Percentiles rank a stretch among this genome's conserved stretches.
These are phyloP conservation scores for Irpex sp. DNA, from an alignment of 1,284 basidiomycete genomes.

Conservation along the genomic window DNA sequence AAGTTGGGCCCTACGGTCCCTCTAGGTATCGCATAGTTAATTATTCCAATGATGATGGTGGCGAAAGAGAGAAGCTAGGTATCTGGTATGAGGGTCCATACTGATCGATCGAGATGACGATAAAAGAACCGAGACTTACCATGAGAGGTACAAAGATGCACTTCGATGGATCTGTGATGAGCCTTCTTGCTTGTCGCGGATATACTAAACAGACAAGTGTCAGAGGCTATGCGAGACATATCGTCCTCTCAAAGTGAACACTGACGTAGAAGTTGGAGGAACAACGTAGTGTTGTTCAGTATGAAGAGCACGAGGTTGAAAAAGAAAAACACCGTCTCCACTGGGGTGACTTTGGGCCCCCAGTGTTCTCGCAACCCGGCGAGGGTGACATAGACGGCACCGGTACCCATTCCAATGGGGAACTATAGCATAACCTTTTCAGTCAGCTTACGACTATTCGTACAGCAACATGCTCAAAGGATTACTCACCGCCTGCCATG, in stretches of 20 bases:
- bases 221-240: too few species aligned
- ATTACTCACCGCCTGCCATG: constrained; percentile 42
- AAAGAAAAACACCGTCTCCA: constrained; percentile 46
- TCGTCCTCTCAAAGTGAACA: too few species aligned
- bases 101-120: neutral
- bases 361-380: constrained; percentile 37
- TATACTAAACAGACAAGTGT: constrained; percentile 29
- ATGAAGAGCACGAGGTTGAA: constrained; percentile 41
- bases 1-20: constrained; percentile 30
- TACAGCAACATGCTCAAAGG: constrained; percentile 1
- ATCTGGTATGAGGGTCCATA: neutral
- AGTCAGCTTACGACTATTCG: neutral
- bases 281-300: constrained; percentile 38
- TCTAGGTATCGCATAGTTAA: constrained; percentile 39
- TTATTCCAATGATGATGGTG: constrained; percentile 45
- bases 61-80: constrained; percentile 40
- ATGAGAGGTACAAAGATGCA: constrained; percentile 44
- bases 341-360: constrained; percentile 22
- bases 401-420: constrained; percentile 47
- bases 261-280: constrained; percentile 38
- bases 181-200: constrained; percentile 37
- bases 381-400: constrained; percentile 44
- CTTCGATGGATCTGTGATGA: constrained; percentile 41
- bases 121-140: constrained; percentile 23
- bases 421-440: constrained; percentile 27